Conservation (phyloP, 441 rosid genomes). For the Oxalis stricta region DNA sequence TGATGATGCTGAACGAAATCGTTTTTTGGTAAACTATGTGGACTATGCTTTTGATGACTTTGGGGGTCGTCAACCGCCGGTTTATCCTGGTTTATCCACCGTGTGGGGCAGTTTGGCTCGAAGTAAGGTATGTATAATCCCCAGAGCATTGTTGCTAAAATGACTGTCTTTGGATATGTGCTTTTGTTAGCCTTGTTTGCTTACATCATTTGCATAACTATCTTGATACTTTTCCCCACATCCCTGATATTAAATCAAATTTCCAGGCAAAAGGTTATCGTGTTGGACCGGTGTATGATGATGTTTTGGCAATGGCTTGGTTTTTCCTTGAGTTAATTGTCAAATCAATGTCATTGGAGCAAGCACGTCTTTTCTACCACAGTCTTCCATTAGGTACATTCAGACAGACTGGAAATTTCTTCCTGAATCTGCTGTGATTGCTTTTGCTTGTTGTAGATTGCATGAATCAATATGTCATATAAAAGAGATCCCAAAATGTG, state of each 20-base stretch:
- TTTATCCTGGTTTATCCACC: conserved; percentile 94
- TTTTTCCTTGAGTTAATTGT: conserved; percentile 97
- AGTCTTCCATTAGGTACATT: conserved; percentile 77
- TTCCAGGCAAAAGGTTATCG: conserved; percentile 99
- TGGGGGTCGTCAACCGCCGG: conserved; percentile 98
- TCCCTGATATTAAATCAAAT: too few relatives aligned
- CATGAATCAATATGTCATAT: too few relatives aligned
- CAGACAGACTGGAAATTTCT: neutral
- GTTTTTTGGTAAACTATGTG: conserved; percentile 82
- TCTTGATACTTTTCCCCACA: conserved; percentile 2
- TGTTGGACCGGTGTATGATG: conserved; percentile 99
- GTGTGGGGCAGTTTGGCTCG: conserved; percentile 99
- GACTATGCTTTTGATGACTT: conserved; percentile 99
- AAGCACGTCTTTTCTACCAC: conserved; percentile 76
- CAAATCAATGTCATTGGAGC: conserved; percentile 99
- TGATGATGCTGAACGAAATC: conserved; percentile 95
- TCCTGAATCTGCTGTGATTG: too few relatives aligned
- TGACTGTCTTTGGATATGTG: neutral
- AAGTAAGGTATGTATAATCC: conserved; percentile 57
- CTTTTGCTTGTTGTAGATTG: too few relatives aligned
- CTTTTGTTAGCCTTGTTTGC: neutral
- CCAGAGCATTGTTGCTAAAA: neutral
- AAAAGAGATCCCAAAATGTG: too few relatives aligned
- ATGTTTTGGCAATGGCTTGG: conserved; percentile 99
- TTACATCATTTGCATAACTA: neutral